phyloP scores from a whole-genome alignment of 2,329 filamentous ascomycete species.

The Alternaria sp. region DNA sequence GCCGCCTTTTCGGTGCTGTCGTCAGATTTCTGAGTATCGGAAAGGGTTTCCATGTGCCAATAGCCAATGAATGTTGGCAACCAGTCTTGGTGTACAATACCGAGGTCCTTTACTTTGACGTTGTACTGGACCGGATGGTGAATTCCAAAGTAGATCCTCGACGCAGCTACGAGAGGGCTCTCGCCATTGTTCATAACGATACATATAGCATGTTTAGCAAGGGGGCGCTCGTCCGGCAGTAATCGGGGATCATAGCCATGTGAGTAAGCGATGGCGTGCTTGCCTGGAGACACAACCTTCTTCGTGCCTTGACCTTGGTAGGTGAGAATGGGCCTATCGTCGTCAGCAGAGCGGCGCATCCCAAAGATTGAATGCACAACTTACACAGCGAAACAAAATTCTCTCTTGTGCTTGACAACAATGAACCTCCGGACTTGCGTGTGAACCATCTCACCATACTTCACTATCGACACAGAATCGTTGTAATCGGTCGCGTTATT shows the following conservation, averaged over 20 bases:
- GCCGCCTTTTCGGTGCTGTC: neutral
- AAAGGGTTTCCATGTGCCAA: constrained; percentile 15
- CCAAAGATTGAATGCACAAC: no score
- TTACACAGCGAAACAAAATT: constrained; percentile 1
- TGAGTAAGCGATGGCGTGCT: constrained; percentile 49
- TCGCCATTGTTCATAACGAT: constrained; percentile 23
- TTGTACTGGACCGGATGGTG: constrained; percentile 53
- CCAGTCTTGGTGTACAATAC: constrained; percentile 35
- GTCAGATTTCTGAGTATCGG: neutral
- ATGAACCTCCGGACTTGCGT: constrained; percentile 4
- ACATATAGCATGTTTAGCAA: constrained; percentile 46
- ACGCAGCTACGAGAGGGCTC: constrained; percentile 23
- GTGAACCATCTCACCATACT: neutral
- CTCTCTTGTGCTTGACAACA: neutral
- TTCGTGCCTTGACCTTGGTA: constrained; percentile 9
- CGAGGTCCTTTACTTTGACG: constrained; percentile 51
- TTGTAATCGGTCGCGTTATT: neutral
- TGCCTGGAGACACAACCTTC: constrained; percentile 18
- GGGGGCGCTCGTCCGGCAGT: constrained; percentile 35
- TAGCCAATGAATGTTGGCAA: constrained; percentile 19
- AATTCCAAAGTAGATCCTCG: constrained; percentile 38
- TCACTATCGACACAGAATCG: neutral
- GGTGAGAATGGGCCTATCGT: constrained; percentile 13
- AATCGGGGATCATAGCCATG: constrained; percentile 10
- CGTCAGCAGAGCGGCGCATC: no score